Base-by-base conservation (phyloP, 2,329 filamentous ascomycete genomes). In the Myotisia sp. region DNA sequence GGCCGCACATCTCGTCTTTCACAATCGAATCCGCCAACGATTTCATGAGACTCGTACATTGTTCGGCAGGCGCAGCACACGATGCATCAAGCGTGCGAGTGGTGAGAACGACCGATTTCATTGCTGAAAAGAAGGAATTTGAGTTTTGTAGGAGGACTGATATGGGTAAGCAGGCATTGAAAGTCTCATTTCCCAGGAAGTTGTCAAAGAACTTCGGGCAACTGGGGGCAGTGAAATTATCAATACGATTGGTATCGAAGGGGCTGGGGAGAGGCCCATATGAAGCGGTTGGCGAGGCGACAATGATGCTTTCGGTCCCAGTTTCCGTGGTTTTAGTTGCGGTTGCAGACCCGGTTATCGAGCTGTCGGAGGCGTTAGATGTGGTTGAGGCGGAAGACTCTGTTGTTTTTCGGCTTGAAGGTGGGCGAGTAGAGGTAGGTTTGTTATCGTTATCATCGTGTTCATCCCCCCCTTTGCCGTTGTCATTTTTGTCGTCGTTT, bases 141-240 rank as follows among this genome's bases (percentile, higher is more conserved):
- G 87, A 94, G 42, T 80, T 84, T 75, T 92, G 53, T 6, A 95
- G 64, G 43, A 95, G 70, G 47, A 93, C 66, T 1, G 86, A 93
- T 37, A 94, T 65, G 0, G 87, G 83, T 44, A 86, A 74, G 60
- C 87, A 95, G 33, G 68, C 55, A 45, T 72, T 69, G 46, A 90
- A 84, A 3, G 71, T 74, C 4, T 67, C 51, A 50, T 82, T 71
- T 29, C 58, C 60, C 33, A 90, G 66, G 47, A 92, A 74, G 2
- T 54, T 55, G 33, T 70, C 64, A 54, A 92, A 76, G 57, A 87
- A 65, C 3, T 60, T 51, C 9, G 56, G 47, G 29, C 64, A 67
- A 33, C 62, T 59, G 7, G 56, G 47, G 34, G 53, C 56, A 10
- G 69, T 68, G 55, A 81, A 79, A 45, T 79, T 77, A 41, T 65